Base-by-base conservation (phyloP, 805 yeast species). In the Sugiyamaella mastotermitis region DNA sequence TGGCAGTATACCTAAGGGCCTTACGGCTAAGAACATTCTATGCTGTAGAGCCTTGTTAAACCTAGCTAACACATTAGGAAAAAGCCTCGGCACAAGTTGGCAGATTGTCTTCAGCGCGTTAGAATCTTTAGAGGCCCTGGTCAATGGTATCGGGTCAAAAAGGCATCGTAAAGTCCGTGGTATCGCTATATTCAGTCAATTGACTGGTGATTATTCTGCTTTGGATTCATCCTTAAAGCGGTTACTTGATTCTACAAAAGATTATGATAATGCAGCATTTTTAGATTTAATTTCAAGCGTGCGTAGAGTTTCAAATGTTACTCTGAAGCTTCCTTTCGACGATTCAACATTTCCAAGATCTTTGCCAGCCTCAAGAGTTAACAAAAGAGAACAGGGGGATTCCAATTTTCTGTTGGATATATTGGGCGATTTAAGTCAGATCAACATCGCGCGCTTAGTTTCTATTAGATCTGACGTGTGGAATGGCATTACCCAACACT, bases 41-140 rank as follows among this genome's bases (percentile, higher is more conserved):
- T 77, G 95, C 48, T 73, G 86, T 27, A 67, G 95, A 35, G 96
- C 95, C 0, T 58, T 90, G 26, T 64, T 80, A 3, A 83, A 85
- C 43, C 64, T 90, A 34, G 87, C 90, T 0, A 71, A 79, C 2
- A 83, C 95, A 0, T 60, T 90, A n/a, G 97, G 96, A 0, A 73
- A 88, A 1, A 72, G 78, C 1, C 65, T 90, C 11, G 72, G 71
- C 4, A 55, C 46, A 1, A 74, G 82, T 22, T 90, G 97, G 97
- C 58, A 61, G 9, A 68, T 68, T 13, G 56, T 80, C 3, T 52
- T 79, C 14, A 68, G 74, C 3, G 72, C 94, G 0, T 65, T 86
- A 40, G 52, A 53, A 31, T 39, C 38, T 22, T 53, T 48, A 7
- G 58, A 57, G 30, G 37, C 37, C 22, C 28, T 52, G 7, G 40